Base-by-base conservation (phyloP, 1,284 basidiomycete genomes). In the Marasmius oreades region DNA sequence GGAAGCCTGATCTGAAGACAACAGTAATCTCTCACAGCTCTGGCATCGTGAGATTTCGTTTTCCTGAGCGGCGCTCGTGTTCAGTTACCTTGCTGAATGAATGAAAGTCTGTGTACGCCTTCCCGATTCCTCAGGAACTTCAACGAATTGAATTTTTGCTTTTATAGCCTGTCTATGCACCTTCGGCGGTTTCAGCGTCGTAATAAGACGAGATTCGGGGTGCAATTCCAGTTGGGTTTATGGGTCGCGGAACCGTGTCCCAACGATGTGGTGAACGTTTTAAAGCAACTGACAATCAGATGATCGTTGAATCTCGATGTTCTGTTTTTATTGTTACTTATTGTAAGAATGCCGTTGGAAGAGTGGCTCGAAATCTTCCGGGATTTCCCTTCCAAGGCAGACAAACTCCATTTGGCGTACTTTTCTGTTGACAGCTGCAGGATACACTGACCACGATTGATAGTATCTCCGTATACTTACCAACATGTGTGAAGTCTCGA, bases 261-360 rank as follows among this genome's bases (percentile, higher is more conserved):
- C 28, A 31, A 31, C 28, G 28, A 31, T 31, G 10, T 31, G 28
- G 28, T 31, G 28, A 31, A 71, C 18, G 76, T 80, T 50, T 76
- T 77, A 1, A 65, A 66, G 51, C 65, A 67, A 1, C 61, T 79
- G 52, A 69, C 84, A 84, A 2, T 73, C 69, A 53, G 73, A 74
- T 23, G 73, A 74, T 4, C 78, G 78, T 67, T 55, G 76, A 77
- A 61, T 63, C 74, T n/a, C 75, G 75, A 73, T 76, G 48, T 22
- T 66, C 62, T 37, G 5, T 56, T 22, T 24, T 45, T 79, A 63
- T 78, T 77, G 69, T 58, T 74, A 18, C 71, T 75, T n/a, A 55
- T 23, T 65, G 18, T 48, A 11, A 75, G 74, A 11, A 78, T 77
- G 76, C 71, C 76, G 0, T 63, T 77, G 8, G 62, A 64, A 31